Evolutionary conservation across 2,329 filamentous ascomycete species (phyloP), one percentile per base, ranked within the genome.

Genomic region (Geosmithia morbida): DNA sequence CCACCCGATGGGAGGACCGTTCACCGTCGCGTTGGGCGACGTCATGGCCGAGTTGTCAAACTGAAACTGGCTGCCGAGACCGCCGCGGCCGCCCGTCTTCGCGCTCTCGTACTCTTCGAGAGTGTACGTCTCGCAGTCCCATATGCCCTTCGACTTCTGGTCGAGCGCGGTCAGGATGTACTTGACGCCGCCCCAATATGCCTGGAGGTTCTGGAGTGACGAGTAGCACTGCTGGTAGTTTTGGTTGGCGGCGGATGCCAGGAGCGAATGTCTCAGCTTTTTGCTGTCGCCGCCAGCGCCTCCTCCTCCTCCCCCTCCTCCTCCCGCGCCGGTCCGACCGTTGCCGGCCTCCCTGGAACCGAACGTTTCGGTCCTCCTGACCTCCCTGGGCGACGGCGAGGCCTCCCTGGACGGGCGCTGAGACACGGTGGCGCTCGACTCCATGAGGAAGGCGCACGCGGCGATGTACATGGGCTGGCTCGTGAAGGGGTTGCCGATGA

Each of bases 391-490:
- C 0, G 70, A 66, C 1, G 75, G 77, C 0, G 75, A 76, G 1
- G 66, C 59, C 37, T 79, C 77, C 47, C 79, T 71, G 0, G 26
- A 81, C 60, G 18, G 79, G 71, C 49, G 81, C 30, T 55, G 78
- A 0, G 83, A 83, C 19, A 82, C 81, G 51, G 80, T 81, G 14
- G 83, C 33, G 3, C 79, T 81, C 4, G 85, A 87, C 59, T 94
- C 87, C 66, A 87, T 87, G 16, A 94, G 67, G 55, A 94, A 94
- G 0, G 87, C 87, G 57, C 87, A 94, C 1, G 87, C 87, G 1
- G 87, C 87, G 50, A 94, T 90, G 55, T 94, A 94, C 57, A 94
- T 94, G 0, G 87, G 87, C 61, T 94, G 87, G 44, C 84, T 87
- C 0, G 86, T 92, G 53, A 94, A 94, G 0, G 87, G 87, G 50